phyloP scores from a whole-genome alignment of 2,329 filamentous ascomycete genomes.

The Cordyceps cicadae region DNA sequence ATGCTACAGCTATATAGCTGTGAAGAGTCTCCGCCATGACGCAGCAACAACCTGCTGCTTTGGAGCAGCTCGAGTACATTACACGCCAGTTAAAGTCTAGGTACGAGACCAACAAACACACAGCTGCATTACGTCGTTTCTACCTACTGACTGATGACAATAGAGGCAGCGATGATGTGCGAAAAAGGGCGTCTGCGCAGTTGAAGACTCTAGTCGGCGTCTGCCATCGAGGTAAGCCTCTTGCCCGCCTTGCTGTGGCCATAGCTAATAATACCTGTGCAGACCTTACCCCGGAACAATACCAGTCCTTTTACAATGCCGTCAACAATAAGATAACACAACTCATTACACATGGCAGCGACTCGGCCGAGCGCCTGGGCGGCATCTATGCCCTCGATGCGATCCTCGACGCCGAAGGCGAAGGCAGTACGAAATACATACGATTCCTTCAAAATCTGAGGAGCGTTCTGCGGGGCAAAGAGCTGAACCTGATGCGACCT shows the following conservation, averaged over 20 bases:
- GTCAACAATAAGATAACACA: conserved; percentile 50
- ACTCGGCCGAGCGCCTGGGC: conserved; percentile 80
- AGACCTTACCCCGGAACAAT: conserved; percentile 76
- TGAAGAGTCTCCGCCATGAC: conserved; percentile 25
- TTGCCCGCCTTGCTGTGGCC: neutral
- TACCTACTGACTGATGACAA: neutral
- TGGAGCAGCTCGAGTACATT: conserved; percentile 47
- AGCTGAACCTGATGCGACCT: conserved; percentile 81
- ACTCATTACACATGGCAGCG: conserved; percentile 75
- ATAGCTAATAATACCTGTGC: neutral
- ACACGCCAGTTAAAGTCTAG: conserved; percentile 48
- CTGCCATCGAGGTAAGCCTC: conserved; percentile 45
- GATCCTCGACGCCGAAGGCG: conserved; percentile 92
- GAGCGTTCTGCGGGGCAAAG: conserved; percentile 79
- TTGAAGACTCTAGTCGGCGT: conserved; percentile 47
- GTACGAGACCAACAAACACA: conserved; percentile 24
- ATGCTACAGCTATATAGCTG: neutral
- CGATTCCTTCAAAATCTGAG: conserved; percentile 88
- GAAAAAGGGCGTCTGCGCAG: conserved; percentile 45
- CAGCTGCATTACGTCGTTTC: neutral
- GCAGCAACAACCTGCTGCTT: conserved; percentile 43
- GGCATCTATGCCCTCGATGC: conserved; percentile 88
- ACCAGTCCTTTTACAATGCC: conserved; percentile 49
- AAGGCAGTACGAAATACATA: conserved; percentile 86
- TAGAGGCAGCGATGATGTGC: conserved; percentile 38